Base-by-base conservation (phyloP, 129 eudicot genomes). In the Escallonia herrerae region DNA sequence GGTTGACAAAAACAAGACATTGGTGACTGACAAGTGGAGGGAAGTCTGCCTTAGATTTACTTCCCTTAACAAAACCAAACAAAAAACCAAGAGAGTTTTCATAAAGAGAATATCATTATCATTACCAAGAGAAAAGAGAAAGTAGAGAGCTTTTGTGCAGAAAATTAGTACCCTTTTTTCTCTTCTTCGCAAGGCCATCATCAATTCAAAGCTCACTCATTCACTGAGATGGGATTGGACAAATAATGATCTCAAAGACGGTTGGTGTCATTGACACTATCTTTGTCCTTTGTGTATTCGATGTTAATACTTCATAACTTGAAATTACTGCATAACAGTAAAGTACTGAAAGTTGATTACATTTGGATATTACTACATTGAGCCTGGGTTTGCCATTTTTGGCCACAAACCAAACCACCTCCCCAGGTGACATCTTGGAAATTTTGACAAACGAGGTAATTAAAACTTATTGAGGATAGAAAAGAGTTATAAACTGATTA, bases 1-100 rank as follows among this genome's bases (percentile, higher is more conserved):
- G 71, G 66, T 74, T 74, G 87, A 82, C 76, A 77, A 49, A 66
- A 64, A 75, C 83, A 69, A 74, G 73, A 78, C 87, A 74, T 47
- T 60, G 74, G 68, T 37, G 70, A 48, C 60, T 75, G 71, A 12
- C 40, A 53, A 10, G 8, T 45, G 3, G n/a, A n/a, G n/a, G n/a
- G 11, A 50, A 43, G 62, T 65, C 87, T 81, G 80, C 74, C 80
- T 74, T 57, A 74, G 76, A 64, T 76, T 63, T 73, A 33, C n/a
- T n/a, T n/a, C n/a, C n/a, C n/a, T n/a, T n/a, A n/a, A n/a, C n/a
- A 67, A 76, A 72, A 72, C 71, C 54, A 60, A 71, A 63, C 75
- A n/a, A 70, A 82, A 78, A 59, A 65, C 77, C 83, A 78, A 40
- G 48, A 59, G 44, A 51, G 71, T 13, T 56, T n/a, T 43, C 60